Conservation (phyloP, 192 early-diverging fungal species). For the Coemansia sp. region DNA sequence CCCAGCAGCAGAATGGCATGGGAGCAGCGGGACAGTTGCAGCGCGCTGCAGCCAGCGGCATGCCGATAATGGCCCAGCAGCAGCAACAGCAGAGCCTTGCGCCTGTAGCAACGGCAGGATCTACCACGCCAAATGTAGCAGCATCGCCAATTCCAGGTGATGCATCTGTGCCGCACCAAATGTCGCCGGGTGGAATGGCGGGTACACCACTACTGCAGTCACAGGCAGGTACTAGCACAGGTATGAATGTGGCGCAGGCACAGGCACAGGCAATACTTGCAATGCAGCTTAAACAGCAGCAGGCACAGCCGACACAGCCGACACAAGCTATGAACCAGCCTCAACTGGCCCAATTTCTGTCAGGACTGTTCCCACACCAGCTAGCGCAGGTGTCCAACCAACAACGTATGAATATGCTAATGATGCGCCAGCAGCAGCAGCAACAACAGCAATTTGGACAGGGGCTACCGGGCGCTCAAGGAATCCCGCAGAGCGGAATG, state of each 20-base stretch:
- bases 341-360: constrained; percentile 48
- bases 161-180: constrained; percentile 1
- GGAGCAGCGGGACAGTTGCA: constrained; percentile 16
- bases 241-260: constrained; percentile 13
- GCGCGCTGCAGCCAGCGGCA: constrained; percentile 9
- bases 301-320: constrained; percentile 19
- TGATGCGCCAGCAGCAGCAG: constrained; percentile 48
- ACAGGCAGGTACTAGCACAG: not conserved
- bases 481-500: not conserved
- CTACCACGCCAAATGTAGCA: constrained; percentile 3
- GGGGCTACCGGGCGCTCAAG: constrained; percentile 5
- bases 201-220: constrained; percentile 22
- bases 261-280: constrained; percentile 36
- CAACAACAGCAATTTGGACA: constrained; percentile 24
- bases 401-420: constrained; percentile 38
- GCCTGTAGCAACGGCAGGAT: constrained; percentile 5
- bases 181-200: constrained; percentile 12
- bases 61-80: constrained; percentile 17
- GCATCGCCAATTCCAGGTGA: constrained; percentile 18
- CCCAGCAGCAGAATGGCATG: constrained; percentile 22
- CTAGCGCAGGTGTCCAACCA: constrained; percentile 49
- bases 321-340: constrained; percentile 30
- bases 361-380: constrained; percentile 43
- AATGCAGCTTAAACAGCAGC: constrained; percentile 39
- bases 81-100: constrained; percentile 22